A percentile compares a stretch with the other conserved stretches of the same genome.
Evolutionary conservation across 1,139 yeast genomes (phyloP).

Genomic region (Blastobotrys persicus): DNA sequence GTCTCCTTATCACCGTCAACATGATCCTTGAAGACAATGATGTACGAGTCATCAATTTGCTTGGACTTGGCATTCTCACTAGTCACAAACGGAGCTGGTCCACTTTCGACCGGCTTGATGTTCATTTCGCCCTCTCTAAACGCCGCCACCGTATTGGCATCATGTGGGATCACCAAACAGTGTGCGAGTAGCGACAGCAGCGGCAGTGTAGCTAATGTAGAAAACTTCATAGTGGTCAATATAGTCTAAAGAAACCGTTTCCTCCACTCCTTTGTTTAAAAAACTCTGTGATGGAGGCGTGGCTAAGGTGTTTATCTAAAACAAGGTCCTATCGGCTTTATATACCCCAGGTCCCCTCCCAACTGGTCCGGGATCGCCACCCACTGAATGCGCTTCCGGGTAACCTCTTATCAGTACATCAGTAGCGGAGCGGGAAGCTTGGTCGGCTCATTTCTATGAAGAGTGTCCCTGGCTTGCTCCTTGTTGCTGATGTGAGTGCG

Average conservation of each 20-base stretch:
- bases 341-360: background rate
- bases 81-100: slow-evolving; percentile 44
- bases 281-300: background rate
- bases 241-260: background rate
- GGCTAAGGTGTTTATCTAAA: background rate
- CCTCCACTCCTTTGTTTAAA: background rate
- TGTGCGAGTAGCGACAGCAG: slow-evolving; percentile 53
- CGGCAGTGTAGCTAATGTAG: slow-evolving; percentile 44
- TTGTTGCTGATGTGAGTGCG: no score
- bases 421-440: no score
- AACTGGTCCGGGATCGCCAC: background rate
- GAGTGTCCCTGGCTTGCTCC: no score
- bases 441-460: no score
- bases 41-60: slow-evolving; percentile 71
- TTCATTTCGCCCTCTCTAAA: slow-evolving; percentile 29
- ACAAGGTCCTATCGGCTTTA: background rate
- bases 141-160: slow-evolving; percentile 25
- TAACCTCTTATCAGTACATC: no score
- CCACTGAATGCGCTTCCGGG: background rate
- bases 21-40: slow-evolving; percentile 68
- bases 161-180: slow-evolving; percentile 63
- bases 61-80: slow-evolving; percentile 45
- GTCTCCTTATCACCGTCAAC: slow-evolving; percentile 50
- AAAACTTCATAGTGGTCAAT: slow-evolving; percentile 33
- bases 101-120: background rate